These are phyloP conservation scores for Pisolithus tinctorius DNA, from an alignment of 768 basidiomycete genomes.

Conservation along the genomic window DNA sequence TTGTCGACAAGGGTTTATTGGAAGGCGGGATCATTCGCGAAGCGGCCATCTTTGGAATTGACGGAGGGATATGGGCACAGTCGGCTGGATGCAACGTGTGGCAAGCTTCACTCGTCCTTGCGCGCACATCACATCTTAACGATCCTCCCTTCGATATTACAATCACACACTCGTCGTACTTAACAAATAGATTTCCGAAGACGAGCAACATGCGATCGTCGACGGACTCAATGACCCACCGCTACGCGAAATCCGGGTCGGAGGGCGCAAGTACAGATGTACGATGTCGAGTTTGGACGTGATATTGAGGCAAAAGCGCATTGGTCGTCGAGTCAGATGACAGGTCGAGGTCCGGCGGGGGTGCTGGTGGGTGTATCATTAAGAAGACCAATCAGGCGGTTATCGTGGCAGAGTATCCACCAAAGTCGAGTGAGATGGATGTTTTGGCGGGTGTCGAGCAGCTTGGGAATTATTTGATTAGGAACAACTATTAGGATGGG, in stretches of 20 bases:
- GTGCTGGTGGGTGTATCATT: constrained; percentile 14
- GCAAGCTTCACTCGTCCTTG: constrained; percentile 1
- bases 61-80: constrained; percentile 27
- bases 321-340: neutral
- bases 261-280: constrained; percentile 16
- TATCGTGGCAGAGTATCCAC: constrained; percentile 18
- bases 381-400: constrained; percentile 21
- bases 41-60: constrained; percentile 47
- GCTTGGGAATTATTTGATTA: neutral
- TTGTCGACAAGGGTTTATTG: constrained; percentile 77
- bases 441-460: neutral
- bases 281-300: constrained; percentile 23
- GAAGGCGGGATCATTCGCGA: constrained; percentile 64
- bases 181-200: constrained; percentile 14
- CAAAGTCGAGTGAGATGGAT: neutral
- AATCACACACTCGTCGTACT: no score
- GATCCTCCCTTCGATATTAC: neutral
- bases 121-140: neutral
- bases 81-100: constrained; percentile 22
- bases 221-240: constrained; percentile 15
- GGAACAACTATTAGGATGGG: neutral
- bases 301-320: constrained; percentile 13
- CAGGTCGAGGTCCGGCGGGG: constrained; percentile 8
- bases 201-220: constrained; percentile 14
- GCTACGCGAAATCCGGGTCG: constrained; percentile 16